Base-by-base conservation (phyloP, 192 early-diverging fungal species). In the Umbelopsis isabellina region DNA sequence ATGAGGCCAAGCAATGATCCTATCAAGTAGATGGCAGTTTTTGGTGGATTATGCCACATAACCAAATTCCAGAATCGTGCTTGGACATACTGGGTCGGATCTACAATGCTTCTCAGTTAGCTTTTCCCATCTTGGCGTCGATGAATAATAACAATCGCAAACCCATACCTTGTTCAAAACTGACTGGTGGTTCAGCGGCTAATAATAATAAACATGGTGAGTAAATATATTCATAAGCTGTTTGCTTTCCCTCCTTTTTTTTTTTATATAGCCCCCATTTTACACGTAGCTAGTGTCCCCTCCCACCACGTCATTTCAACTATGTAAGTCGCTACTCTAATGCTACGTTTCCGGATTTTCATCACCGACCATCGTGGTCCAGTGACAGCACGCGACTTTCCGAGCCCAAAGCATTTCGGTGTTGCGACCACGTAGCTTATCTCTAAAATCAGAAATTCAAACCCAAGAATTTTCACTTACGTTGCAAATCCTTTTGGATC, bases 21-120 rank as follows among this genome's bases (percentile, higher is more conserved):
- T 20, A 20, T 21, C 41, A 79, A 51, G 9, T 48, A 51, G 48
- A 66, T 66, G 30, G 50, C 69, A 49, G 72, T 71, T n/a, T 70
- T 72, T 44, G 66, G 48, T 16, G 78, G 78, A 30, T 79, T 46
- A 22, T 79, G 70, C 78, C 78, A 79, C 44, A 68, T 66, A 22
- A 79, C 61, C 37, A 79, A 71, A 41, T 69, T 72, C 48, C 66
- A 52, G 18, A 61, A 33, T 27, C 61, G 66, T 52, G 74, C 35
- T 49, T 72, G 70, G 49, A 79, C 47, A 53, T 72, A 75, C 20
- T 47, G 53, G 15, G 73, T 51, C 21, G 78, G 73, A 46, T 71
- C 70, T 71, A 35, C 55, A 33, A 18, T 4, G 33, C n/a, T 53
- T 23, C n/a, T 12, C 23, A 12, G 12, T 23, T 25, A 23, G 5